Evolutionary conservation across 371 early-diverging fungal genomes (phyloP).

Genomic region (Syncephalastrum sp.): DNA sequence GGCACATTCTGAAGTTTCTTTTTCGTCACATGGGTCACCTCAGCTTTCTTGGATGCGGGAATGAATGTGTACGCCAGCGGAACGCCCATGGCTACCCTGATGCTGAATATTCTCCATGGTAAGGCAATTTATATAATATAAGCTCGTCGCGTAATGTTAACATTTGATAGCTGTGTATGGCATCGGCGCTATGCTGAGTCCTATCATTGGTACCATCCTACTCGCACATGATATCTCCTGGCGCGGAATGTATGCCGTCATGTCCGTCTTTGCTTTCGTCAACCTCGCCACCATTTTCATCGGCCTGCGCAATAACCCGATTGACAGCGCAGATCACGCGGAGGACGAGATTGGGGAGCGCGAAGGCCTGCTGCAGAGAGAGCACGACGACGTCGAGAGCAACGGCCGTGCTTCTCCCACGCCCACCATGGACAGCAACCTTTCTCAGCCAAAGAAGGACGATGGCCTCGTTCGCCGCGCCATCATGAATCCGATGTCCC

Average conservation of each 20-base stretch:
- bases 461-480: slow-evolving; percentile 12
- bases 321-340: slow-evolving; percentile 7
- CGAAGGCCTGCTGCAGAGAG: not conserved
- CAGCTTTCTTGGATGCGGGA: slow-evolving; percentile 28
- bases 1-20: too few relatives aligned
- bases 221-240: slow-evolving; percentile 18
- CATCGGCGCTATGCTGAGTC: slow-evolving; percentile 30
- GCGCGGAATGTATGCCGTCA: slow-evolving; percentile 21
- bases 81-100: slow-evolving; percentile 28
- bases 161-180: slow-evolving; percentile 18
- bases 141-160: not conserved
- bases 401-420: slow-evolving; percentile 1
- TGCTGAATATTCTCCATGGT: slow-evolving; percentile 38
- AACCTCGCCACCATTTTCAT: slow-evolving; percentile 14
- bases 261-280: slow-evolving; percentile 14
- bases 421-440: not conserved
- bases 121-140: slow-evolving; percentile 1
- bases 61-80: slow-evolving; percentile 28
- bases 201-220: slow-evolving; percentile 20
- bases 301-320: slow-evolving; percentile 16
- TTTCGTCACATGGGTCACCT: not conserved
- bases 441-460: not conserved
- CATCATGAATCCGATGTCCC: slow-evolving; percentile 25
- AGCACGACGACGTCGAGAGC: not conserved
- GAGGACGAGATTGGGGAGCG: slow-evolving; percentile 1